phyloP scores from a whole-genome alignment of 2,329 filamentous ascomycete genomes.

The Pseudonectria buxi region DNA sequence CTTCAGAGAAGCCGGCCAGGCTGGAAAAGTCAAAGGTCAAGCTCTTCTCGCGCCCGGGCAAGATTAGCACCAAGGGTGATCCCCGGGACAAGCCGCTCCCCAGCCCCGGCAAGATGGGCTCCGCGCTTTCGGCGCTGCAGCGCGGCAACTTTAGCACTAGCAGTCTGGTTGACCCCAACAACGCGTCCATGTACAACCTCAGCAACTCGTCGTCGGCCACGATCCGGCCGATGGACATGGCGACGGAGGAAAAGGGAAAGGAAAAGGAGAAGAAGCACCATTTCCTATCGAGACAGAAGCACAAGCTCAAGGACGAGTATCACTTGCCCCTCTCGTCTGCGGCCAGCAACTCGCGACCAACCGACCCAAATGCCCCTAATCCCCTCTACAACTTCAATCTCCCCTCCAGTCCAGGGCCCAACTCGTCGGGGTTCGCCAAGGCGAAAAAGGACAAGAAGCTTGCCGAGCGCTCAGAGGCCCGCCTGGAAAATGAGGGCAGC shows the following conservation, averaged over 20 bases:
- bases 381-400: slow-evolving; percentile 74
- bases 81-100: slow-evolving; percentile 60
- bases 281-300: slow-evolving; percentile 71
- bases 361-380: slow-evolving; percentile 66
- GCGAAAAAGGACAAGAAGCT: slow-evolving; percentile 82
- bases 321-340: slow-evolving; percentile 68
- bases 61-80: slow-evolving; percentile 65
- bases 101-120: slow-evolving; percentile 65
- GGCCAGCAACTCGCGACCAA: slow-evolving; percentile 68
- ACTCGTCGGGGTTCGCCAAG: slow-evolving; percentile 64
- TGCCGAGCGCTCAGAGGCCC: slow-evolving; percentile 53
- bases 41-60: slow-evolving; percentile 71
- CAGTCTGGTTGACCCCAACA: slow-evolving; percentile 57
- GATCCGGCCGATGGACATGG: slow-evolving; percentile 56
- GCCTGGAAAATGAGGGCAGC: slow-evolving; percentile 46
- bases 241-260: slow-evolving; percentile 42
- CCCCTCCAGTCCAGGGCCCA: slow-evolving; percentile 63
- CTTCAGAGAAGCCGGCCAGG: slow-evolving; percentile 51
- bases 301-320: slow-evolving; percentile 71
- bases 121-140: slow-evolving; percentile 59
- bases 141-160: slow-evolving; percentile 64
- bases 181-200: slow-evolving; percentile 61
- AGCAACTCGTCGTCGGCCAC: slow-evolving; percentile 74
- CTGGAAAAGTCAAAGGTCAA: slow-evolving; percentile 73
- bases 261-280: slow-evolving; percentile 75